Percentiles rank a stretch among this genome's conserved stretches.
phyloP scores from a whole-genome alignment of 208 protist species.

The Eutreptiella sp. region DNA sequence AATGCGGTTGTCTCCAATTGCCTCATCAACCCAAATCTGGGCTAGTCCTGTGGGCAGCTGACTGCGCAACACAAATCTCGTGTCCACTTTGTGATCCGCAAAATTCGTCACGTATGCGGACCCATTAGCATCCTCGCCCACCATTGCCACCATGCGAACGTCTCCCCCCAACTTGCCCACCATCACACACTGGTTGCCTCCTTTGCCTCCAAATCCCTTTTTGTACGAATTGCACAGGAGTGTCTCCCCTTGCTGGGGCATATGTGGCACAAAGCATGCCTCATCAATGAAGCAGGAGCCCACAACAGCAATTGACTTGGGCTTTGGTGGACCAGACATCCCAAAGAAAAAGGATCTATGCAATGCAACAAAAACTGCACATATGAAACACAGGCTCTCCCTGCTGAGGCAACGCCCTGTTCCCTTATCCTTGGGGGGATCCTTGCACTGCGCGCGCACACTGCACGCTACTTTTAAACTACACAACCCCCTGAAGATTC shows the following conservation, averaged over 20 bases:
- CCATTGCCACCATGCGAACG: slow-evolving; percentile 71
- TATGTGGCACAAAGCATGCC: slow-evolving; percentile 68
- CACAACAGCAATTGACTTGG: slow-evolving; percentile 74
- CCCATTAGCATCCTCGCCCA: slow-evolving; percentile 75
- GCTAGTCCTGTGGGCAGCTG: slow-evolving; percentile 64
- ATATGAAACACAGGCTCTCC: no score
- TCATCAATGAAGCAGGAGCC: slow-evolving; percentile 83
- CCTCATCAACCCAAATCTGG: slow-evolving; percentile 80
- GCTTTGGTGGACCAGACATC: no score
- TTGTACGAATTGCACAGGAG: slow-evolving; percentile 67
- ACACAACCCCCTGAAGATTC: no score
- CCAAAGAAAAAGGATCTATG: no score
- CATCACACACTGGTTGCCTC: slow-evolving; percentile 80
- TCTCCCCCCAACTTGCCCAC: slow-evolving; percentile 67
- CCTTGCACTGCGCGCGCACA: no score
- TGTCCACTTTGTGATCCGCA: slow-evolving; percentile 67
- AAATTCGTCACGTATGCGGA: slow-evolving; percentile 66
- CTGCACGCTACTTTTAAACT: no score
- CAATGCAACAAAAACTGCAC: no score
- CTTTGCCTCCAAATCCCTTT: slow-evolving; percentile 85
- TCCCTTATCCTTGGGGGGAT: no score
- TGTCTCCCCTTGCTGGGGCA: slow-evolving; percentile 82
- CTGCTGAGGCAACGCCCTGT: no score
- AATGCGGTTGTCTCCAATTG: slow-evolving; percentile 78
- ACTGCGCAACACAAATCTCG: slow-evolving; percentile 47